Percentiles rank a stretch among this genome's conserved stretches.
These are phyloP conservation scores for Sarcomyxa edulis DNA, from an alignment of 768 basidiomycete genomes.

Conservation along the genomic window DNA sequence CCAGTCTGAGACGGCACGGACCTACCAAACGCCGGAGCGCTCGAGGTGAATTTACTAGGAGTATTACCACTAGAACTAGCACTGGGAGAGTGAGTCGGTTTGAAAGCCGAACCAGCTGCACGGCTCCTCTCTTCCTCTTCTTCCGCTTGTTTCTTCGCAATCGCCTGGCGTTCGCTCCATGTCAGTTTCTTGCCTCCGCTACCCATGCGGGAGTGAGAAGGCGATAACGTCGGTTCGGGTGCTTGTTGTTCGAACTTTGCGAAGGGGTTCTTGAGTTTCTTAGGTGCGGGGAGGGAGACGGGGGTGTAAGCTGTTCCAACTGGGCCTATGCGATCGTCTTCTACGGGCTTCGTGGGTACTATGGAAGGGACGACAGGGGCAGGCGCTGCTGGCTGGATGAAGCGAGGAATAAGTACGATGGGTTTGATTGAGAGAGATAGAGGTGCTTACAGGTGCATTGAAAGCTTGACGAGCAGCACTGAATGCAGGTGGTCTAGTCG, in stretches of 20 bases:
- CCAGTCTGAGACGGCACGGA: constrained; percentile 29
- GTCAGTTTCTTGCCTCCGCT: constrained; percentile 73
- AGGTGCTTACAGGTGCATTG: constrained; percentile 24
- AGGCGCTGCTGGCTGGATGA: constrained; percentile 22
- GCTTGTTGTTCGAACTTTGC: constrained; percentile 51
- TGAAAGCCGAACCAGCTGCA: constrained; percentile 18
- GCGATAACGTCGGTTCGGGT: constrained; percentile 6
- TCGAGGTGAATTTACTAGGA: constrained; percentile 34
- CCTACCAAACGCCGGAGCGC: constrained; percentile 42
- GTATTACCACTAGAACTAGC: too few species aligned
- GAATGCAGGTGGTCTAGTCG: constrained; percentile 43
- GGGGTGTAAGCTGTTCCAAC: constrained; percentile 89
- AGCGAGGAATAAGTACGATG: constrained; percentile 1
- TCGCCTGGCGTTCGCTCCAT: constrained; percentile 90
- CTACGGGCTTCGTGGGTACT: constrained; percentile 58
- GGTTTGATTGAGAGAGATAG: background rate
- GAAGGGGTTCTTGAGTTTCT: constrained; percentile 84
- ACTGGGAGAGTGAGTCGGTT: constrained; percentile 30
- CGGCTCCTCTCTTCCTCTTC: constrained; percentile 71
- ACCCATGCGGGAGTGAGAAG: too few species aligned
- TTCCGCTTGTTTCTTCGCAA: constrained; percentile 82
- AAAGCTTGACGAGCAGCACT: constrained; percentile 38
- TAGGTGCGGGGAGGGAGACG: constrained; percentile 78
- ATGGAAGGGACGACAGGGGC: constrained; percentile 39
- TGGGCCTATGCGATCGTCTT: constrained; percentile 80